These are phyloP conservation scores for Dalbergia cultrata DNA, from an alignment of 306 rosid species.

Conservation along the genomic window DNA sequence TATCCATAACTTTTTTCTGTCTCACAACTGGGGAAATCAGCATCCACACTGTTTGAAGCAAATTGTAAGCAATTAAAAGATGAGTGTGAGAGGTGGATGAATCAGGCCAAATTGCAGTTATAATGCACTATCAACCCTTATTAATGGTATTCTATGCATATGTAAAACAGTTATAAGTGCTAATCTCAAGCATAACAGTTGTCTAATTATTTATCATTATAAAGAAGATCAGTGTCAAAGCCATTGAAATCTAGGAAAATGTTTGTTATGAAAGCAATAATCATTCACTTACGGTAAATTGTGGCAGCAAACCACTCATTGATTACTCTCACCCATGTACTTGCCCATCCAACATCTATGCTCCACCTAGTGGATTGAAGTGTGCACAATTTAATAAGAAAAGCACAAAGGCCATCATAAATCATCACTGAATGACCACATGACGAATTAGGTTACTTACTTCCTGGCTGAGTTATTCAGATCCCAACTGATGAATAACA, in stretches of 20 bases:
- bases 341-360: constrained; percentile 93
- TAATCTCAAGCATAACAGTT: neutral
- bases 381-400: constrained; percentile 1
- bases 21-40: constrained; percentile 76
- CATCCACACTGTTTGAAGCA: constrained; percentile 75
- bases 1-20: constrained; percentile 56
- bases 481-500: constrained; percentile 95
- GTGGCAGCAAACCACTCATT: constrained; percentile 96
- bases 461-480: constrained; percentile 76
- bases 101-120: neutral
- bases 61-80: constrained; percentile 6
- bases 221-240: neutral
- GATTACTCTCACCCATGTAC: constrained; percentile 84
- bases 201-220: neutral
- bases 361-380: constrained; percentile 76
- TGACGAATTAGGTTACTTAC: constrained; percentile 51
- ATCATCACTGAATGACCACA: neutral
- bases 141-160: neutral
- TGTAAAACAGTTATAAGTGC: neutral
- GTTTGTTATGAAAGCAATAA: neutral
- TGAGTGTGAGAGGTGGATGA: neutral
- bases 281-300: constrained; percentile 70
- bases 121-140: neutral
- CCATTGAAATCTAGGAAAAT: neutral
- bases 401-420: constrained; percentile 12